A percentile compares a stretch with the other conserved stretches of the same genome.
phyloP scores from a whole-genome alignment of 176 grass and related monocot genomes.

The Avena atlantica region DNA sequence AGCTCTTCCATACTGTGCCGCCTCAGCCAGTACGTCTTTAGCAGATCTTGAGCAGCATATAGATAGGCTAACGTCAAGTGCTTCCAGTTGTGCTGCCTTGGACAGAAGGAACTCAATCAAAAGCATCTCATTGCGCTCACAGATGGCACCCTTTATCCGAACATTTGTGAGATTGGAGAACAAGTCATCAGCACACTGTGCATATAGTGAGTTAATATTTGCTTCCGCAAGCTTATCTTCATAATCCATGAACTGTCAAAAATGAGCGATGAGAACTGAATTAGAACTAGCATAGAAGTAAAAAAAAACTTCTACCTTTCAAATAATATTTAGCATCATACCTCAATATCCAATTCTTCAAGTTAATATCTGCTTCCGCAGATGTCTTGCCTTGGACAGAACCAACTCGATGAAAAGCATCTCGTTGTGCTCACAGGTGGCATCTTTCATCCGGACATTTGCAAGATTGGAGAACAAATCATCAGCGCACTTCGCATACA shows the following conservation, averaged over 20 bases:
- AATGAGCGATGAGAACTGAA: background rate
- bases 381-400: background rate
- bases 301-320: background rate
- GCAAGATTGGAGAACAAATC: background rate
- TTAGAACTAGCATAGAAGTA: background rate
- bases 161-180: background rate
- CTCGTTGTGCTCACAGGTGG: background rate
- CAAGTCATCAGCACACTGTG: background rate
- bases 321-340: background rate
- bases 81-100: background rate
- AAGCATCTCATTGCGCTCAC: background rate
- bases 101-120: background rate
- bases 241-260: background rate
- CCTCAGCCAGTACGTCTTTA: background rate
- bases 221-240: too few species aligned
- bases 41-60: background rate
- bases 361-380: too few species aligned
- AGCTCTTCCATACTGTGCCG: background rate
- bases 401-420: background rate
- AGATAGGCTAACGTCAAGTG: background rate
- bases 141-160: background rate
- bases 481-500: background rate
- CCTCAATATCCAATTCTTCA: background rate
- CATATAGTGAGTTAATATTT: background rate
- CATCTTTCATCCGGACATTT: background rate